These are phyloP conservation scores for Amoebophrya sp. DNA, from an alignment of 169 alveolate species.

Conservation along the genomic window DNA sequence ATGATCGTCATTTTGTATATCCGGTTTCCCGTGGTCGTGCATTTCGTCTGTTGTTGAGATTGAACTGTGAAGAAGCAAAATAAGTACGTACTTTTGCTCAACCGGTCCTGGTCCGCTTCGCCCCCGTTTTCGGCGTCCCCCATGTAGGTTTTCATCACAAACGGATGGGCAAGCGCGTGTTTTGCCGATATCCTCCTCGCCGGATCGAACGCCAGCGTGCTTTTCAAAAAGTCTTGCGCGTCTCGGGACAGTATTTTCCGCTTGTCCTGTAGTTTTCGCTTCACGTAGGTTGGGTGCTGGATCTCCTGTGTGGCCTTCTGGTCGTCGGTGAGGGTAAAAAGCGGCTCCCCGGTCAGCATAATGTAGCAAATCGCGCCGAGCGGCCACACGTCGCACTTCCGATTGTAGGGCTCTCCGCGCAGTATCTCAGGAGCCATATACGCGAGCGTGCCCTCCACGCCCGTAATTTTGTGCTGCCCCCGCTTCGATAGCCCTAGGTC, in stretches of 20 bases:
- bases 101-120: too few relatives aligned
- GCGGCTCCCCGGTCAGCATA: conserved; percentile 12
- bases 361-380: conserved; percentile 7
- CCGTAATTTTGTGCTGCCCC: neutral
- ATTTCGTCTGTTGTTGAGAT: too few relatives aligned
- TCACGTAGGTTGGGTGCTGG: neutral
- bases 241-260: neutral
- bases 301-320: neutral
- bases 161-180: conserved; percentile 33
- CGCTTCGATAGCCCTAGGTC: conserved; percentile 12
- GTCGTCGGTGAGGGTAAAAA: neutral
- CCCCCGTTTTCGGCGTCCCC: too few relatives aligned
- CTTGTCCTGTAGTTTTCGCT: neutral
- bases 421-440: conserved; percentile 14
- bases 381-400: conserved; percentile 16
- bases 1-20: too few relatives aligned
- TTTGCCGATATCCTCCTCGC: conserved; percentile 19
- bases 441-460: conserved; percentile 2
- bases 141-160: conserved; percentile 17
- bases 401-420: neutral
- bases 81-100: too few relatives aligned
- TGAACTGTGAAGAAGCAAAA: too few relatives aligned
- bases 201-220: conserved; percentile 26
- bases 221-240: conserved; percentile 34
- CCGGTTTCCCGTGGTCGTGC: too few relatives aligned